These are phyloP conservation scores for Rostrohypoxylon terebratum DNA, from an alignment of 495 filamentous ascomycete genomes.

Conservation along the genomic window DNA sequence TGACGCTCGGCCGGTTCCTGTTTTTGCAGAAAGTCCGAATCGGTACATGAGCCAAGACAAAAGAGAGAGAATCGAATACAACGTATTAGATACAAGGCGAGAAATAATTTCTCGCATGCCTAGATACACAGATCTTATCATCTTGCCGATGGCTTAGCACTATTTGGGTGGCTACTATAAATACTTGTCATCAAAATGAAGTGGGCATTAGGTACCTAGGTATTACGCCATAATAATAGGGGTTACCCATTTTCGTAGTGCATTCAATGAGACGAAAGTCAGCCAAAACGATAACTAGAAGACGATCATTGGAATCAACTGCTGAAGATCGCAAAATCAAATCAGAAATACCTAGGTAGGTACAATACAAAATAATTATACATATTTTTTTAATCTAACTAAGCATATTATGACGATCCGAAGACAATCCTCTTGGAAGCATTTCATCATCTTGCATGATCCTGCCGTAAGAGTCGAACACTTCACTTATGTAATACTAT, in stretches of 20 bases:
- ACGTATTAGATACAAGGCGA: neutral
- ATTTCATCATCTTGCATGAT: slow-evolving; percentile 34
- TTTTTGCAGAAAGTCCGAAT: slow-evolving; percentile 17
- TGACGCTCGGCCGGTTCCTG: slow-evolving; percentile 22
- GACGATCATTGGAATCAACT: neutral
- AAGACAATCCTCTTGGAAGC: slow-evolving; percentile 23
- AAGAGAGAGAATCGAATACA: neutral
- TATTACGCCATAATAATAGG: slow-evolving; percentile 28
- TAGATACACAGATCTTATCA: slow-evolving; percentile 15
- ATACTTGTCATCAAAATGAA: slow-evolving; percentile 25
- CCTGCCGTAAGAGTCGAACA: slow-evolving; percentile 4
- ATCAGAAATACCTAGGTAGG: slow-evolving; percentile 12
- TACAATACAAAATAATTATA: neutral
- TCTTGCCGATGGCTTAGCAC: slow-evolving; percentile 28
- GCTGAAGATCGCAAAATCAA: neutral
- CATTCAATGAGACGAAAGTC: slow-evolving; percentile 11
- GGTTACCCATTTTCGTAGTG: slow-evolving; percentile 7
- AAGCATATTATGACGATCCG: neutral
- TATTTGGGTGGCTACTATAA: slow-evolving; percentile 42
- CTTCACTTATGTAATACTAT: neutral
- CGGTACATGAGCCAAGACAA: neutral
- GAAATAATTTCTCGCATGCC: neutral
- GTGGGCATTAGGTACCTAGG: slow-evolving; percentile 6
- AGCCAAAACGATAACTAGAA: neutral
- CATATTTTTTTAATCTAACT: neutral